Evolutionary conservation across 2,329 filamentous ascomycete species (phyloP).

Genomic region (Epichloe festucae): DNA sequence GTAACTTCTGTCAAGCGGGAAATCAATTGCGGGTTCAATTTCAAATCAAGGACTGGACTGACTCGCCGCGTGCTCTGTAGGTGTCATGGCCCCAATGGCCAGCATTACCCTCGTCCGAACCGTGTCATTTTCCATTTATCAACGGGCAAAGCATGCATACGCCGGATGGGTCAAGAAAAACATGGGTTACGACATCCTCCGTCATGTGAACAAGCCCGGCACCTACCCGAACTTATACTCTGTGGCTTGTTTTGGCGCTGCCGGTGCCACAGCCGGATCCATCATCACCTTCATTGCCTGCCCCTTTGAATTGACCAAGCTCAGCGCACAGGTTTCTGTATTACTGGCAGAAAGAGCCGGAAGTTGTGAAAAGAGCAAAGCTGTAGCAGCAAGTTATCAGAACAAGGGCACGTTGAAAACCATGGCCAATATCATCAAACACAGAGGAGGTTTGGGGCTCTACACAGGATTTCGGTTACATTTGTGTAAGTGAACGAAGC

Average conservation of each 20-base stretch:
- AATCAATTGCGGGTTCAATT: background rate
- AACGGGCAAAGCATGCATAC: conserved; percentile 60
- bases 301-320: conserved; percentile 81
- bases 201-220: conserved; percentile 56
- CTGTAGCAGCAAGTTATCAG: conserved; percentile 55
- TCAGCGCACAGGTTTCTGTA: conserved; percentile 75
- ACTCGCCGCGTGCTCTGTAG: conserved; percentile 23
- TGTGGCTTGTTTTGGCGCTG: conserved; percentile 61
- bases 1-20: conserved; percentile 27
- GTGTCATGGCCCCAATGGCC: conserved; percentile 67
- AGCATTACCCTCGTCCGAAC: conserved; percentile 68
- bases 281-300: conserved; percentile 71
- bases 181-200: conserved; percentile 56
- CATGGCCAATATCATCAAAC: conserved; percentile 62
- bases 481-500: conserved; percentile 45
- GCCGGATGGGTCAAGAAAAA: conserved; percentile 57
- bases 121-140: conserved; percentile 70
- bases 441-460: conserved; percentile 58
- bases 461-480: conserved; percentile 75
- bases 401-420: conserved; percentile 68
- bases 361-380: conserved; percentile 34
- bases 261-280: conserved; percentile 67
- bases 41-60: background rate
- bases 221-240: conserved; percentile 62
- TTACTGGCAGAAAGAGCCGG: conserved; percentile 44